Evolutionary conservation across 371 early-diverging fungal species (phyloP), one percentile per base, ranked within the genome.

Genomic region (Mucor mucedo): DNA sequence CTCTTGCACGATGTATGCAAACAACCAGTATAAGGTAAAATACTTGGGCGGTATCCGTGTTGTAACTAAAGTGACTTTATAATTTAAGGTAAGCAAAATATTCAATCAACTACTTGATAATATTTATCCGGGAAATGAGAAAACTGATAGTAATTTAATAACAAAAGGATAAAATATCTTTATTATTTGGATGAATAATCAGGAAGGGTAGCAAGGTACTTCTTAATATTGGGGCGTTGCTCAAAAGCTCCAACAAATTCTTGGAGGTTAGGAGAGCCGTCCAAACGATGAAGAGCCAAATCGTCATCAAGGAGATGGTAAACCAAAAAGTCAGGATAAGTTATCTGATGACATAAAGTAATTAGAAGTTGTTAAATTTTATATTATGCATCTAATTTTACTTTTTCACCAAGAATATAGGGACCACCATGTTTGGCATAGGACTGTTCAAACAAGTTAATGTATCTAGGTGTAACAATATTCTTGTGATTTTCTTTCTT

Each of bases 271-370:
- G 76, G 72, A 14, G 57, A 64, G n/a, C 55, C 55, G 6, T 8
- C 13, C 21, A 70, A 35, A 4, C 29, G 56, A 48, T 54, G 14
- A 10, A 38, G 16, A 7, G 50, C 55, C 7, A 16, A 30, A 14
- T 62, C 67, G 39, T 69, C 64, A 14, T 66, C 65, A 58, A 71
- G 53, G 21, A 58, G 48, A 38, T 72, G 72, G 28, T 69, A 75
- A 1, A 75, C 48, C 38, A 72, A 45, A 32, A 75, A 64, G 27
- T 75, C 75, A 29, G 69, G 38, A 48, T 69, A 75, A 29, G 68
- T 41, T 21, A 73, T 62, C 58, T 62, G 33, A 27, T 21, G 21
- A 16, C 7, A 35, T 13, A 30, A 14, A 21, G 1, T 21, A 21
- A 1, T 21, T 21, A 21, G 21, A 21, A 21, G 21, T 21, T 21